phyloP scores from a whole-genome alignment of 2,329 filamentous ascomycete species.

The Nigrospora osmanthi region DNA sequence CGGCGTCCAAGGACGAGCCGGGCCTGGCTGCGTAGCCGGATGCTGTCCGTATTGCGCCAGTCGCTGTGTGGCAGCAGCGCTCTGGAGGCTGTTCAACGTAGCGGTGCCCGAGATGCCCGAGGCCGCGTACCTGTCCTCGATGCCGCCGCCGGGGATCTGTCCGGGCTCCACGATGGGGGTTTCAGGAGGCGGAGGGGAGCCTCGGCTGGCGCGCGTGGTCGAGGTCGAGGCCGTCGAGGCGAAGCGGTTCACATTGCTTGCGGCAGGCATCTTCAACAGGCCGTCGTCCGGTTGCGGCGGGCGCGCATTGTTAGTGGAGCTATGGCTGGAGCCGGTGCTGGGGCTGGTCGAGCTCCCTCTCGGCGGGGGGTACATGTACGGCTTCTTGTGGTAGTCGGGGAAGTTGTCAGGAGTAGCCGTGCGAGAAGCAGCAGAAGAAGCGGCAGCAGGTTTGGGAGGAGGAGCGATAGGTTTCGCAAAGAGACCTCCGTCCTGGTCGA shows the following conservation, averaged over 20 bases:
- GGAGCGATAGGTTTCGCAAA: constrained; percentile 60
- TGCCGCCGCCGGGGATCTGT: constrained; percentile 65
- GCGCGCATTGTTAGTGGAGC: constrained; percentile 23
- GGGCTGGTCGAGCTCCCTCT: constrained; percentile 24
- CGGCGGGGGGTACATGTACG: constrained; percentile 51
- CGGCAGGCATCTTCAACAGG: constrained; percentile 29
- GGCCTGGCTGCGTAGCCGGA: constrained; percentile 33
- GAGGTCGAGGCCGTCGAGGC: constrained; percentile 85
- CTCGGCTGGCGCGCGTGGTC: constrained; percentile 83
- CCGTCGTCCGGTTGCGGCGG: constrained; percentile 19
- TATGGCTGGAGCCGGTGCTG: constrained; percentile 21
- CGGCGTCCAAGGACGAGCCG: constrained; percentile 79
- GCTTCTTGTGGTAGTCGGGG: constrained; percentile 46
- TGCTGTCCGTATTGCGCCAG: constrained; percentile 66
- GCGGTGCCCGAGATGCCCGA: constrained; percentile 82
- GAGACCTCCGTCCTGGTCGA: constrained; percentile 67
- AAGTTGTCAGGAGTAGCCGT: constrained; percentile 27
- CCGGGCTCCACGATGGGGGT: constrained; percentile 75
- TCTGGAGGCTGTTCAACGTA: constrained; percentile 73
- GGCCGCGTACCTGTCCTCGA: constrained; percentile 86
- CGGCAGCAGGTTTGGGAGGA: constrained; percentile 30
- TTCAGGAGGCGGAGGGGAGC: constrained; percentile 90
- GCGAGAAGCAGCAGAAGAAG: too few relatives aligned
- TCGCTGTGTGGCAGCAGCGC: constrained; percentile 74
- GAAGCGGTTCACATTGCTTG: constrained; percentile 51